Conservation (phyloP, 2,329 filamentous ascomycete species). For the Fonsecaea monophora region DNA sequence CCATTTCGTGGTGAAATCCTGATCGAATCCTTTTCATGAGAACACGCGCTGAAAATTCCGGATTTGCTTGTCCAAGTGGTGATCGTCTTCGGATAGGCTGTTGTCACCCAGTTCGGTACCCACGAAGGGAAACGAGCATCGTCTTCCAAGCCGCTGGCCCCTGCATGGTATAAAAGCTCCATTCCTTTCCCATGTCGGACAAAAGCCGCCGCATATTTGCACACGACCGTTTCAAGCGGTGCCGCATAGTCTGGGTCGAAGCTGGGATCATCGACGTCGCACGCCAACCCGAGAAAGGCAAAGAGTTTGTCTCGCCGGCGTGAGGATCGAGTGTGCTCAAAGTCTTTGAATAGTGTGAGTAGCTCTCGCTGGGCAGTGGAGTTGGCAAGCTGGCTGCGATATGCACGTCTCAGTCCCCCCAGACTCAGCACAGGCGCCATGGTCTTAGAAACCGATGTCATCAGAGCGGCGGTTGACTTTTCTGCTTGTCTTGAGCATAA, state of each 20-base stretch:
- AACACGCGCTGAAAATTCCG: background rate
- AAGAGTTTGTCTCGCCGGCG: slow-evolving; percentile 3
- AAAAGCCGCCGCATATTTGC: background rate
- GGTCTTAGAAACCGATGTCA: background rate
- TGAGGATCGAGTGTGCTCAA: slow-evolving; percentile 4
- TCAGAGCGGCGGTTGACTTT: background rate
- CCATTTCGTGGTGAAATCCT: background rate
- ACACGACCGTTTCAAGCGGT: slow-evolving; percentile 1
- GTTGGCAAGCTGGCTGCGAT: background rate
- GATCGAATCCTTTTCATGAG: background rate
- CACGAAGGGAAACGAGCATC: slow-evolving; percentile 1
- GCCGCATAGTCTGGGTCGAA: background rate
- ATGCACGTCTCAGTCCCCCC: background rate
- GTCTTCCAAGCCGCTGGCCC: background rate
- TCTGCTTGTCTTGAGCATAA: slow-evolving; percentile 1
- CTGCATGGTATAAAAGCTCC: slow-evolving; percentile 2
- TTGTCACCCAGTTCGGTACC: slow-evolving; percentile 4
- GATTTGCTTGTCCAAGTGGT: slow-evolving; percentile 1
- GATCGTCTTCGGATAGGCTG: background rate
- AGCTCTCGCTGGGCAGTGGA: background rate
- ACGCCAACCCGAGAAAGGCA: slow-evolving; percentile 5
- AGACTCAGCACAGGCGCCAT: background rate
- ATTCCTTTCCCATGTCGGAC: background rate
- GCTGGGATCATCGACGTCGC: background rate
- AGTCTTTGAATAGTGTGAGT: background rate